Evolutionary conservation across 2,329 filamentous ascomycete species (phyloP), one percentile per base, ranked within the genome.

Genomic region (Paramyrothecium sp.): DNA sequence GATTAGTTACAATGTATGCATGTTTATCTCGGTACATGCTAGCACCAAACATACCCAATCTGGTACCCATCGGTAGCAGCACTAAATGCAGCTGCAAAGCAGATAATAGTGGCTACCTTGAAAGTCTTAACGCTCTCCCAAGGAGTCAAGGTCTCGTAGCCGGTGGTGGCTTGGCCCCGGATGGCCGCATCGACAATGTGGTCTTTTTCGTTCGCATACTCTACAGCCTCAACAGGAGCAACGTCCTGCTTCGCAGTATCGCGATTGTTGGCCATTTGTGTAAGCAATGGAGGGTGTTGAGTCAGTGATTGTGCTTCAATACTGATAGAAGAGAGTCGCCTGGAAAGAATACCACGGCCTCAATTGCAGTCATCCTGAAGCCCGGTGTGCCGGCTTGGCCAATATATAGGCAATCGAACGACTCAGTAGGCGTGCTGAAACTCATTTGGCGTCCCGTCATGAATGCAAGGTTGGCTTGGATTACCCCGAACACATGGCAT

Each of bases 11-110:
- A 3, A 19, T 53, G 10, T 16, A 30, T 50, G 20, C 48, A 50
- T 44, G 5, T 19, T 44, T 3, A 44, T 44, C 13, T n/a, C 13
- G n/a, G 57, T 61, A 12, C 13, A 44, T 47, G 7, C 17, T 30
- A 10, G 11, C 2, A 3, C 34, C 2, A 33, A 23, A 58, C 61
- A 52, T 34, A 67, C 65, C 63, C 68, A 23, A 69, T 65, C 57
- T 69, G 67, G 44, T 68, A 69, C 2, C 67, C 65, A 48, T 70
- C 66, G 3, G 67, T 67, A 3, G 61, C 62, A 19, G 64, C 67
- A 23, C 65, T 66, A 22, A 67, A 67, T 2, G 69, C 65, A 17
- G 60, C 63, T 12, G 58, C 38, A 54, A 70, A 69, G 53, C 67
- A 69, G n/a, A 62, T 48, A 19, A 60, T 56, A 10, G 63, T 60